These are phyloP conservation scores for Dactylellina parvicollis DNA, from an alignment of 2,329 filamentous ascomycete genomes.

Conservation along the genomic window DNA sequence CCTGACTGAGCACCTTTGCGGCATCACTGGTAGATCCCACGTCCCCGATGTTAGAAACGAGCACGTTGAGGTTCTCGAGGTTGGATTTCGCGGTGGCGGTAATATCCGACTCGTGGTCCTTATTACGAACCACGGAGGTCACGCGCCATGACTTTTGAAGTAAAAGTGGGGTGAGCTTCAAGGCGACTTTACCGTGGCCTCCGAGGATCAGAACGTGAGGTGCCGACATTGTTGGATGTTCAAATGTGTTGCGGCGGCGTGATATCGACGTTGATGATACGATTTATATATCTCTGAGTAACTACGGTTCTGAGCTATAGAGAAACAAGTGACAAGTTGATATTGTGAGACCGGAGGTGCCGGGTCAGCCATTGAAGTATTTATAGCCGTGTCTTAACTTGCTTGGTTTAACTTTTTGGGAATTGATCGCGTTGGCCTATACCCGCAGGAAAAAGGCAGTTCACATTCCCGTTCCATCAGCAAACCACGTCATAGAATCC, in stretches of 20 bases:
- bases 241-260: background rate
- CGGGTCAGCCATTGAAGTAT: constrained; percentile 13
- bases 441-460: constrained; percentile 1
- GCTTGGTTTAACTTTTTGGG: background rate
- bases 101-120: constrained; percentile 45
- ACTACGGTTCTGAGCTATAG: background rate
- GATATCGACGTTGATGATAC: background rate
- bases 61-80: constrained; percentile 64
- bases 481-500: constrained; percentile 47
- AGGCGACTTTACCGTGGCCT: constrained; percentile 81
- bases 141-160: constrained; percentile 79
- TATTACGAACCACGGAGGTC: constrained; percentile 78
- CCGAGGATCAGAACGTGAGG: constrained; percentile 51
- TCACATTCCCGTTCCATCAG: constrained; percentile 34
- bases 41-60: constrained; percentile 42
- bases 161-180: constrained; percentile 78
- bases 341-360: background rate
- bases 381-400: constrained; percentile 11
- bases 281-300: background rate
- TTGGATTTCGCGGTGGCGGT: constrained; percentile 28
- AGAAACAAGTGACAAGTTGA: background rate
- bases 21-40: constrained; percentile 62
- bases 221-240: constrained; percentile 22
- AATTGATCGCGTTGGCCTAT: background rate
- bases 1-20: constrained; percentile 34